Evolutionary conservation across 805 yeast genomes (phyloP).

Genomic region (Clavispora carvajalis): DNA sequence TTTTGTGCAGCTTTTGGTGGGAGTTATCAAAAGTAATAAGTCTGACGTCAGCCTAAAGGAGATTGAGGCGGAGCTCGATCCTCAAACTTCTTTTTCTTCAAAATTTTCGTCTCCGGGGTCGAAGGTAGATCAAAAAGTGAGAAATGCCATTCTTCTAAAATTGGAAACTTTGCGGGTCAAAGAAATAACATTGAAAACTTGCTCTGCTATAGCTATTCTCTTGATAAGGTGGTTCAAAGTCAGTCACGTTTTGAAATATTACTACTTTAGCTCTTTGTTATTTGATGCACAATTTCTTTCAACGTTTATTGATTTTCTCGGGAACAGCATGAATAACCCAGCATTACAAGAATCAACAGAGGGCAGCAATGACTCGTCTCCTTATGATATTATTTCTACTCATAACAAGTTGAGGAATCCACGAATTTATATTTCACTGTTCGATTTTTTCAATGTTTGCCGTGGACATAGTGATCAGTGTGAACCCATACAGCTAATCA

Average conservation of each 20-base stretch:
- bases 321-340: slow-evolving; percentile 30
- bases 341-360: slow-evolving; percentile 23
- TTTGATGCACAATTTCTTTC: slow-evolving; percentile 64
- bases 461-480: slow-evolving; percentile 13
- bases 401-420: slow-evolving; percentile 41
- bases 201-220: slow-evolving; percentile 47
- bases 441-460: slow-evolving; percentile 37
- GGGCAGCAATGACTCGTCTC: slow-evolving; percentile 14
- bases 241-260: slow-evolving; percentile 74
- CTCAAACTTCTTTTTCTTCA: slow-evolving; percentile 23
- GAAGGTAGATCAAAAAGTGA: slow-evolving; percentile 5
- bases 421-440: slow-evolving; percentile 23
- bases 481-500: slow-evolving; percentile 23
- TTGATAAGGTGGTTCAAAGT: slow-evolving; percentile 74
- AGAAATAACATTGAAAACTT: slow-evolving; percentile 56
- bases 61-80: slow-evolving; percentile 32
- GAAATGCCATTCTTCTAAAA: slow-evolving; percentile 29
- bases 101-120: slow-evolving; percentile 6
- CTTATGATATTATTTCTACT: slow-evolving; percentile 29
- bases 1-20: slow-evolving; percentile 57
- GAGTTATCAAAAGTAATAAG: slow-evolving; percentile 53
- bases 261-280: slow-evolving; percentile 63
- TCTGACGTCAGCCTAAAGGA: slow-evolving; percentile 30
- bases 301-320: slow-evolving; percentile 27
- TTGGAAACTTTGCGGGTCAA: slow-evolving; percentile 56